Percentiles rank a stretch among this genome's conserved stretches.
These are phyloP conservation scores for Pachysandra terminalis DNA, from an alignment of 164 flowering plant genomes.

Conservation along the genomic window DNA sequence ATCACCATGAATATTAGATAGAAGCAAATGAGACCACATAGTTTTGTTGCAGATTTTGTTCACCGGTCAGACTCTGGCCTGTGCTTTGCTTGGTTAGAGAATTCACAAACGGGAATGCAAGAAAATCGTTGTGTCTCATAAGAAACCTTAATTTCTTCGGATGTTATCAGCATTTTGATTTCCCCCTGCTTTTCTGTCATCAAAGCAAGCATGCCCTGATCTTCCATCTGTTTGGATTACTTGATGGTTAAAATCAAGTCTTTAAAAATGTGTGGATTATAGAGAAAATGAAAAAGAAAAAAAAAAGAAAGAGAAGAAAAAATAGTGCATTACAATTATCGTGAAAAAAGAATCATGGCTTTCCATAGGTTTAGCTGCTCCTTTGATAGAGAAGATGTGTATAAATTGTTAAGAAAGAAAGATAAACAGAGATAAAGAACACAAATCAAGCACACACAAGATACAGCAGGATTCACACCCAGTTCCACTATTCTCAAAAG, in stretches of 20 bases:
- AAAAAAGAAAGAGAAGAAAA: too few species aligned
- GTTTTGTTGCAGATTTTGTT: slow-evolving; percentile 35
- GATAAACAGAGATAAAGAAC: too few species aligned
- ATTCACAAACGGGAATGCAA: slow-evolving; percentile 32
- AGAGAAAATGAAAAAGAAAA: too few species aligned
- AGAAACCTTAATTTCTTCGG: slow-evolving; percentile 12
- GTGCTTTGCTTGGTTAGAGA: slow-evolving; percentile 25
- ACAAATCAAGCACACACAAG: too few species aligned
- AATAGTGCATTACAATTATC: too few species aligned
- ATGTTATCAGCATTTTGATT: slow-evolving; percentile 18
- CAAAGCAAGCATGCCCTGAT: slow-evolving; percentile 17
- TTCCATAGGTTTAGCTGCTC: too few species aligned
- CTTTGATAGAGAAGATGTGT: too few species aligned
- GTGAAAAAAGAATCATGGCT: too few species aligned
- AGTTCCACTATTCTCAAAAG: too few species aligned
- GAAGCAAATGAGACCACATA: slow-evolving; percentile 38
- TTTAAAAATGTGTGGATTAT: not conserved
- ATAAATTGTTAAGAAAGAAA: too few species aligned
- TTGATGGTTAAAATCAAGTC: not conserved
- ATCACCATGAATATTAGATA: slow-evolving; percentile 34
- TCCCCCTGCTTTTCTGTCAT: slow-evolving; percentile 15
- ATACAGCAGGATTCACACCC: too few species aligned
- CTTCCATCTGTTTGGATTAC: slow-evolving; percentile 19
- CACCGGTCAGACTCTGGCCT: slow-evolving; percentile 27
- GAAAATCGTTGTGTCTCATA: slow-evolving; percentile 2